A percentile compares a stretch with the other conserved stretches of the same genome.
phyloP scores from a whole-genome alignment of 2,329 filamentous ascomycete species.

The Sarocladiaceae sp. region DNA sequence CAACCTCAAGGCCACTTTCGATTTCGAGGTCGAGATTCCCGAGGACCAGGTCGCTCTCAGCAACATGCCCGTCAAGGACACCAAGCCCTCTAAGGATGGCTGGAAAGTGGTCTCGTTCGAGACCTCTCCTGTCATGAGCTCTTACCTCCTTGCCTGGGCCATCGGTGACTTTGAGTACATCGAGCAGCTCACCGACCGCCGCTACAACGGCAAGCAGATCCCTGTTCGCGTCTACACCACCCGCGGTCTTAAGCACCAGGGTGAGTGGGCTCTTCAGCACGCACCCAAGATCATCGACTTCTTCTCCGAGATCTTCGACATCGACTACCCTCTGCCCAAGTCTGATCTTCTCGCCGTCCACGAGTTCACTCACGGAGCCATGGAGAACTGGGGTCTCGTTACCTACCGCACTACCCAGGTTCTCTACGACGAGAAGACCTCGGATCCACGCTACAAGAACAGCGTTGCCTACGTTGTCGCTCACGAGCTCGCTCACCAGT shows the following conservation, averaged over 20 bases:
- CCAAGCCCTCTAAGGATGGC: slow-evolving; percentile 51
- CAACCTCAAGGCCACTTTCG: slow-evolving; percentile 92
- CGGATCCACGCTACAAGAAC: slow-evolving; percentile 86
- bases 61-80: slow-evolving; percentile 87
- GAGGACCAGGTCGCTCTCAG: slow-evolving; percentile 82
- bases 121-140: slow-evolving; percentile 84
- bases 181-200: slow-evolving; percentile 81
- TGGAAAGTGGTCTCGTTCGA: slow-evolving; percentile 75
- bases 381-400: slow-evolving; percentile 96
- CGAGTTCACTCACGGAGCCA: slow-evolving; percentile 82
- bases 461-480: slow-evolving; percentile 94
- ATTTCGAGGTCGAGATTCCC: slow-evolving; percentile 87
- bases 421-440: slow-evolving; percentile 89
- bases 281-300: slow-evolving; percentile 92
- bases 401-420: slow-evolving; percentile 94
- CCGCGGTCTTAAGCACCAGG: slow-evolving; percentile 87
- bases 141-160: slow-evolving; percentile 86
- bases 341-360: slow-evolving; percentile 85
- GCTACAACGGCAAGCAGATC: slow-evolving; percentile 84
- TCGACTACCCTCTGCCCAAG: slow-evolving; percentile 91
- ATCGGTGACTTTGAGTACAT: slow-evolving; percentile 96
- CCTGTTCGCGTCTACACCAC: slow-evolving; percentile 96
- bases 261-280: slow-evolving; percentile 81
- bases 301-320: slow-evolving; percentile 90
- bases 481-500: slow-evolving; percentile 95